Base-by-base conservation (phyloP, 2,329 filamentous ascomycete species). In the Endoconidiophora polonica region DNA sequence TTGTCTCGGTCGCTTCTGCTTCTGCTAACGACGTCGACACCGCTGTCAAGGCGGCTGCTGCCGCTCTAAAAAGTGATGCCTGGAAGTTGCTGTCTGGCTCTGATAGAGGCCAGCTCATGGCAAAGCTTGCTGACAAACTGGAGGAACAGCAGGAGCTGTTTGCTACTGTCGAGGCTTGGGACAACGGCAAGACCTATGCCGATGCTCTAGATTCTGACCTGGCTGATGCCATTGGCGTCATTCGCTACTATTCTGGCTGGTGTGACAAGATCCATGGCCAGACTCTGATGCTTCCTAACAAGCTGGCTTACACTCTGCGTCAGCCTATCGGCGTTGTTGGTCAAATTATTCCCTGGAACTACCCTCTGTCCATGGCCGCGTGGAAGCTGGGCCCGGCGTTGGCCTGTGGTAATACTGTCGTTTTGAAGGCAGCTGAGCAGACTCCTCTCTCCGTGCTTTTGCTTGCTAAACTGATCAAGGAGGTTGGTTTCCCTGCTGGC, bases 311-410 rank as follows among this genome's bases (percentile, higher is more conserved):
- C 61, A 87, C 82, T 0, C 66, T 86, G 50, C 76, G 79, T 54
- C 79, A 90, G 63, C 84, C 85, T 2, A 66, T 90, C 33, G 85
- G 85, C 38, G 84, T 91, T 0, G 84, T 83, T 56, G 83, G 74
- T 10, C 72, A 73, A 63, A 87, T 88, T 55, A 85, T 86, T 53
- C 83, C 83, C 6, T 90, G 83, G 81, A 90, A 90, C 62, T 86
- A 82, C 56, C 84, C 85, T 1, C 69, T 90, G 1, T 70, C 72
- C 18, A 87, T 88, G 76, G 81, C 81, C 14, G 78, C 77, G 4
- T 60, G 59, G 59, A 59, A 63, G 54, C 50, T 63, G 7, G 81
- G 78, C 18, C 80, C 81, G 39, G 74, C 74, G 10, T 57, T 78
- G 40, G 72, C 72, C 23, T 71, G 72, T 52, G 75, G 74, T 48